Evolutionary conservation across 164 flowering plant genomes (phyloP).

Genomic region (Protea cynaroides): DNA sequence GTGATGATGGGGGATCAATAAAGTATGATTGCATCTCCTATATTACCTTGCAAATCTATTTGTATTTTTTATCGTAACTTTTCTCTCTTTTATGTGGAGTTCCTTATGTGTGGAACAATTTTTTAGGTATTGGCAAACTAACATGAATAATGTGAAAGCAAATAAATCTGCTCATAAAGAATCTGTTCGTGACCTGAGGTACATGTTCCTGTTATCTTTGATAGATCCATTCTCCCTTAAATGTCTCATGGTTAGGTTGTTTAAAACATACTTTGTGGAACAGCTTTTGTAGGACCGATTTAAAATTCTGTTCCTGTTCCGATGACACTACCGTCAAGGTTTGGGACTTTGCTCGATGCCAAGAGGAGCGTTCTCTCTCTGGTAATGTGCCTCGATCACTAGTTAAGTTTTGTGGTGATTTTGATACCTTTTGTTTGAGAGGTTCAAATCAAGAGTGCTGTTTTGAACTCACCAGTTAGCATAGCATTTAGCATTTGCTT

Average conservation of each 20-base stretch:
- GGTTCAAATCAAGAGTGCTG: no score
- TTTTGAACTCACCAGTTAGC: no score
- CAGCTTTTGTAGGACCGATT: slow-evolving; percentile 95
- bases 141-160: slow-evolving; percentile 97
- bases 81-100: not conserved
- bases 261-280: slow-evolving; percentile 17
- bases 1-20: slow-evolving; percentile 98
- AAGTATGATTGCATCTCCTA: slow-evolving; percentile 40
- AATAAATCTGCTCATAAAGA: slow-evolving; percentile 96
- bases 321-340: slow-evolving; percentile 98
- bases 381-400: slow-evolving; percentile 64
- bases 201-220: slow-evolving; percentile 1
- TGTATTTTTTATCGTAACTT: not conserved
- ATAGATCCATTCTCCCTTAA: not conserved
- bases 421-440: not conserved
- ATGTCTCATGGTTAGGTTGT: not conserved
- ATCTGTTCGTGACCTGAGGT: slow-evolving; percentile 97
- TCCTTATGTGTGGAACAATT: not conserved
- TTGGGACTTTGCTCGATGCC: slow-evolving; percentile 98
- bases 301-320: slow-evolving; percentile 98
- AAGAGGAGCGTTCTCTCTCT: slow-evolving; percentile 87
- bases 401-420: not conserved
- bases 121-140: slow-evolving; percentile 95
- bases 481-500: no score
- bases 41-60: not conserved